Conservation (phyloP, 441 rosid genomes). For the Arabidopsis lyrata region DNA sequence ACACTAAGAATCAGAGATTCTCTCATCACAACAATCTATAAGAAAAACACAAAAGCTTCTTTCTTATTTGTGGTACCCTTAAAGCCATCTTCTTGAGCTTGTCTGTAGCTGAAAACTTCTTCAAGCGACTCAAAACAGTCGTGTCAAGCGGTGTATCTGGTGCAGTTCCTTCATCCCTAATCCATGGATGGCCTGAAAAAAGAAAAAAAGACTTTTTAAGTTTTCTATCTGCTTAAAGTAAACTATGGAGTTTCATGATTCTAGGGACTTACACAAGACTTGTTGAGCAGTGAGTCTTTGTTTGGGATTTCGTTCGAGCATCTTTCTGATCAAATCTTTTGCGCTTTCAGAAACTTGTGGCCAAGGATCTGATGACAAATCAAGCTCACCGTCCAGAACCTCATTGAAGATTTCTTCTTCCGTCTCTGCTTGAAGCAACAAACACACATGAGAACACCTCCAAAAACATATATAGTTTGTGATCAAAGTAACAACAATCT, state of each 20-base stretch:
- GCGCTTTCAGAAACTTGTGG: slow-evolving; percentile 66
- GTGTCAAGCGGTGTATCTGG: slow-evolving; percentile 68
- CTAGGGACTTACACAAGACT: slow-evolving; percentile 58
- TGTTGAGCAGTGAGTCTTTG: slow-evolving; percentile 64
- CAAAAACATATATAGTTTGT: background rate
- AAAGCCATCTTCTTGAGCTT: slow-evolving; percentile 66
- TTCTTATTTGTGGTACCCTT: slow-evolving; percentile 42
- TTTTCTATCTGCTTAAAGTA: background rate
- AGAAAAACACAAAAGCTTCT: background rate
- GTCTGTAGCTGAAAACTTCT: slow-evolving; percentile 63
- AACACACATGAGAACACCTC: slow-evolving; percentile 20
- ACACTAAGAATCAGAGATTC: slow-evolving; percentile 19
- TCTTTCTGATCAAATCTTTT: slow-evolving; percentile 65
- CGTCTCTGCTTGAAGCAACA: slow-evolving; percentile 44
- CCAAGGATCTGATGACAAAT: slow-evolving; percentile 75
- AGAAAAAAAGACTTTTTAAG: slow-evolving; percentile 10
- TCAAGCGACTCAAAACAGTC: slow-evolving; percentile 56
- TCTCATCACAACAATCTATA: slow-evolving; percentile 14
- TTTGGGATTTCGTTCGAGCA: slow-evolving; percentile 64
- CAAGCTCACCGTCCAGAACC: slow-evolving; percentile 65
- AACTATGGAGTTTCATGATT: slow-evolving; percentile 1
- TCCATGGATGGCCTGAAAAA: slow-evolving; percentile 69
- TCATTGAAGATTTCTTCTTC: slow-evolving; percentile 67
- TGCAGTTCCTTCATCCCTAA: slow-evolving; percentile 62
- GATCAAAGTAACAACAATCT: slow-evolving; percentile 13